These are phyloP conservation scores for Diaporthe citrichinensis DNA, from an alignment of 2,329 filamentous ascomycete genomes.

Conservation along the genomic window DNA sequence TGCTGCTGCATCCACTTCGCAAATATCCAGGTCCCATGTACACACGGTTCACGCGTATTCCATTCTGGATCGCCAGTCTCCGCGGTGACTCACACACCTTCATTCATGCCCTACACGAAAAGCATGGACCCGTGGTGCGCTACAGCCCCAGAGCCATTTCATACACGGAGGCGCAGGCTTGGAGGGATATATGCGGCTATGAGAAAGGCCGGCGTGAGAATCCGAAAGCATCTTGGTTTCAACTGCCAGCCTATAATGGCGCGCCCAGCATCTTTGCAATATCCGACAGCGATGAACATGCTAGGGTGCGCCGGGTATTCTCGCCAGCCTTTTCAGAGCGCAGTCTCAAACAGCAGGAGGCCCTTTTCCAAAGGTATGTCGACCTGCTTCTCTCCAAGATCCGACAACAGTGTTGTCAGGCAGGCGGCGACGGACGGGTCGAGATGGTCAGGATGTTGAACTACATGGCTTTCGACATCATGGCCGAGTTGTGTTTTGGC, in stretches of 20 bases:
- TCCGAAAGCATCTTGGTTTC: conserved; percentile 46
- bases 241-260: conserved; percentile 25
- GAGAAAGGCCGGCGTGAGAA: conserved; percentile 42
- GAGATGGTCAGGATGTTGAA: conserved; percentile 46
- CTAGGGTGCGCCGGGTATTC: conserved; percentile 44
- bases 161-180: conserved; percentile 23
- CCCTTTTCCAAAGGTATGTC: conserved; percentile 42
- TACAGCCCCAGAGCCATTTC: conserved; percentile 13
- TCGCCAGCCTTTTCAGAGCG: conserved; percentile 47
- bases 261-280: neutral
- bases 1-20: neutral
- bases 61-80: conserved; percentile 43
- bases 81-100: conserved; percentile 42
- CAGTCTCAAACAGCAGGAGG: conserved; percentile 46
- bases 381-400: conserved; percentile 42
- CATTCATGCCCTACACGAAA: conserved; percentile 14
- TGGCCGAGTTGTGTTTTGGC: conserved; percentile 60
- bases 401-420: neutral
- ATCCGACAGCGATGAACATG: conserved; percentile 42
- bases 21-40: conserved; percentile 22
- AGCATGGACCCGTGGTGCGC: conserved; percentile 22
- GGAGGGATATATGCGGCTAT: neutral
- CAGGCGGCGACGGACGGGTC: conserved; percentile 35
- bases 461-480: conserved; percentile 53
- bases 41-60: conserved; percentile 42